Evolutionary conservation across 352 stramenopile genomes (phyloP), one percentile per base, ranked within the genome.

Genomic region (Globisporangium lucens): DNA sequence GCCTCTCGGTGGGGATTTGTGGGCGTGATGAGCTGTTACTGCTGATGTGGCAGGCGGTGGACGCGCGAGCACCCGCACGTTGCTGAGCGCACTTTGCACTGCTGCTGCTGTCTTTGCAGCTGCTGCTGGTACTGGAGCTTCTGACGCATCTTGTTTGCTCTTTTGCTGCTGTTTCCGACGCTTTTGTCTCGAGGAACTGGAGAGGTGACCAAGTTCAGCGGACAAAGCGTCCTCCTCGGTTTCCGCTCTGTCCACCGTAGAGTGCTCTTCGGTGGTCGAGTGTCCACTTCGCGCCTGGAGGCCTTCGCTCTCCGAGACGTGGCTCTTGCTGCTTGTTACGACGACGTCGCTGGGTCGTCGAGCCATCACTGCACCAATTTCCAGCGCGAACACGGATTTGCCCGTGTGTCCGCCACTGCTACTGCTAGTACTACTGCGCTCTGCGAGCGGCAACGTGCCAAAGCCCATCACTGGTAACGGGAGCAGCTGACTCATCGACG

Each of bases 111-210:
- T 41, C 43, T 35, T 55, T 33, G 53, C 74, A 67, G 53, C 46
- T 68, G 49, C 47, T 46, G 1, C 46, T 52, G 47, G 22, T 7
- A 33, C 13, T 27, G 20, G 29, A 27, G 63, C 15, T n/a, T 24
- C n/a, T 63, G 27, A 43, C 7, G 20, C 3, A 3, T 63, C 38
- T 56, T 68, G 36, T 27, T 67, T 73, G 36, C 67, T 67, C 52
- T 63, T 75, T 30, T 78, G 75, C 68, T 85, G 75, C 38, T 78
- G 51, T 52, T 78, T 80, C 46, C 77, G 71, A 15, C 63, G 59
- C 22, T 64, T 56, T 22, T 73, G 74, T 43, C 69, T 67, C 61
- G 72, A 73, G n/a, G 75, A 76, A 20, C 22, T 7, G 65, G 41
- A 47, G 56, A 49, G 33, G 12, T 9, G 17, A 5, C 20, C 20